Percentiles rank a stretch among this genome's conserved stretches.
These are phyloP conservation scores for Candida anglica DNA, from an alignment of 805 yeast species.

Conservation along the genomic window DNA sequence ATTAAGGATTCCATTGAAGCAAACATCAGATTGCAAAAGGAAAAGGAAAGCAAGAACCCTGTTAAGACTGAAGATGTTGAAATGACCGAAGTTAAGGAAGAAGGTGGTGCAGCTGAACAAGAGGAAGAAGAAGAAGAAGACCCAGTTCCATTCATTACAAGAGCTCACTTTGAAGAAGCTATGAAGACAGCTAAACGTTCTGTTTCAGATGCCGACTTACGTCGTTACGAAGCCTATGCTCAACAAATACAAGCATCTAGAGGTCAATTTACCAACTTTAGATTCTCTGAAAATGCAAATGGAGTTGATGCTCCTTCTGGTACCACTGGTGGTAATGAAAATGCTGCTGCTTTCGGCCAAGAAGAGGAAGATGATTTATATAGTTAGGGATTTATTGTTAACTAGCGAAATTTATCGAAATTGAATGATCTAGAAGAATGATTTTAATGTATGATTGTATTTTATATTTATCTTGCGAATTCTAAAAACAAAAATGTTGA, in stretches of 20 bases:
- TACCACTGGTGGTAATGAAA: constrained; percentile 23
- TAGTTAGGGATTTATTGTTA: neutral
- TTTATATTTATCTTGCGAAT: too few species aligned
- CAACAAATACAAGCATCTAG: constrained; percentile 95
- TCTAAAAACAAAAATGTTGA: too few species aligned
- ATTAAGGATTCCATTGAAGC: constrained; percentile 98
- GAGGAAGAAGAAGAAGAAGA: constrained; percentile 74
- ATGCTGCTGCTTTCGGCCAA: constrained; percentile 25
- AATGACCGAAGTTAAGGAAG: constrained; percentile 27
- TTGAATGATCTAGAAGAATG: neutral
- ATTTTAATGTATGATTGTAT: neutral
- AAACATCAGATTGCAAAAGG: constrained; percentile 27
- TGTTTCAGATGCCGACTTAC: constrained; percentile 93
- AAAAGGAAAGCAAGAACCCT: constrained; percentile 42
- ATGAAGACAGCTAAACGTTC: constrained; percentile 99
- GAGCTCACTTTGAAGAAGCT: constrained; percentile 96
- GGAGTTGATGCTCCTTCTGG: constrained; percentile 19
- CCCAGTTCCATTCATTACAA: constrained; percentile 93
- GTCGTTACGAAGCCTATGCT: constrained; percentile 98
- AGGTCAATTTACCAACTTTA: constrained; percentile 89
- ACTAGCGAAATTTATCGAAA: neutral
- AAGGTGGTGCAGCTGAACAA: constrained; percentile 30
- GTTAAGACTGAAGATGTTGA: constrained; percentile 44
- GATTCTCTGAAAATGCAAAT: constrained; percentile 56
- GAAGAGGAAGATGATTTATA: constrained; percentile 18